Evolutionary conservation across 1,139 yeast genomes (phyloP).

Genomic region (Pichia sp.): DNA sequence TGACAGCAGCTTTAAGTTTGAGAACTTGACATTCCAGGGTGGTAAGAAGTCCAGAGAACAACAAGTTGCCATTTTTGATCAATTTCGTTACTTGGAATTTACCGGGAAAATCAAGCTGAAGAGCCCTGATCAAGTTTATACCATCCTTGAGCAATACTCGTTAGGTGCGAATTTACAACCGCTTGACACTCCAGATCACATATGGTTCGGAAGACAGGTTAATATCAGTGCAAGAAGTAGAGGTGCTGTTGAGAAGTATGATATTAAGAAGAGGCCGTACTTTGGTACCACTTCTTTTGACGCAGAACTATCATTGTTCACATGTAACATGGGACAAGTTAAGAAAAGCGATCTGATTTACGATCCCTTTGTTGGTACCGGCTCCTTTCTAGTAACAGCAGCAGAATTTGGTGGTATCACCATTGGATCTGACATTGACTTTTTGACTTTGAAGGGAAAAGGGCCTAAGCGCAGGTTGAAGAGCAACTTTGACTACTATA

Average conservation of each 20-base stretch:
- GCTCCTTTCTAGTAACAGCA: slow-evolving; percentile 86
- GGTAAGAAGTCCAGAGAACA: slow-evolving; percentile 40
- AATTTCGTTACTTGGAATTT: slow-evolving; percentile 62
- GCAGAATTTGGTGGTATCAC: slow-evolving; percentile 78
- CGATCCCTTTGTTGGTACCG: slow-evolving; percentile 97
- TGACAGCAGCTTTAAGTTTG: slow-evolving; percentile 66
- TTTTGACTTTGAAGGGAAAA: slow-evolving; percentile 75
- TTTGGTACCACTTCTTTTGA: slow-evolving; percentile 97
- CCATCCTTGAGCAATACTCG: slow-evolving; percentile 68
- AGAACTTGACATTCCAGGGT: slow-evolving; percentile 69
- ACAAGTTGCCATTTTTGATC: slow-evolving; percentile 60
- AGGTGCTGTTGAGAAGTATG: slow-evolving; percentile 65
- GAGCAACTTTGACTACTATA: slow-evolving; percentile 64
- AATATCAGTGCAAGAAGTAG: slow-evolving; percentile 55
- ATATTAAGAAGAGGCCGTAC: slow-evolving; percentile 73
- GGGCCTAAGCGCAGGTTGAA: slow-evolving; percentile 28
- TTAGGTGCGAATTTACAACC: slow-evolving; percentile 40
- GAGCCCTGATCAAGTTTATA: slow-evolving; percentile 64
- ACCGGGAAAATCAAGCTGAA: slow-evolving; percentile 77
- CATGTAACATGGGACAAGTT: slow-evolving; percentile 82
- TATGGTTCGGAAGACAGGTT: slow-evolving; percentile 75
- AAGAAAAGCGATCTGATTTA: slow-evolving; percentile 59
- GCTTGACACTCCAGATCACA: slow-evolving; percentile 36
- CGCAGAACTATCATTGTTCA: slow-evolving; percentile 74
- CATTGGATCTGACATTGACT: slow-evolving; percentile 88